Evolutionary conservation across 768 basidiomycete species (phyloP).

Genomic region (Terana coerulea): DNA sequence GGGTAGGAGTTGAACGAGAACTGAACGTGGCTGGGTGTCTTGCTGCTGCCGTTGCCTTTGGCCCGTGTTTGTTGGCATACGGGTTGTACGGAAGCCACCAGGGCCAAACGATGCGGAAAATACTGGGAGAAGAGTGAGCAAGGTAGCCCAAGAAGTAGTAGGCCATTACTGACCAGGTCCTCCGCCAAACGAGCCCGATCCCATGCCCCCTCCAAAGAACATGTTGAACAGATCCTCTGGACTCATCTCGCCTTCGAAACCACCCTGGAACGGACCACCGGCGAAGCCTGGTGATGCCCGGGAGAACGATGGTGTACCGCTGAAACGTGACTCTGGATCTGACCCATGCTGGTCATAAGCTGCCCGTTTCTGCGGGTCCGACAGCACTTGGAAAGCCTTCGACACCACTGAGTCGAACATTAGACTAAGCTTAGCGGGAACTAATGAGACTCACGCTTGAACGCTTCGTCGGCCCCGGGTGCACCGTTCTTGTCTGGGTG

Average conservation of each 20-base stretch:
- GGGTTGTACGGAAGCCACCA: slow-evolving; percentile 75
- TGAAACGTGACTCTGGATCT: slow-evolving; percentile 83
- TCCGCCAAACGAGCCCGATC: slow-evolving; percentile 50
- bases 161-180: slow-evolving; percentile 14
- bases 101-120: slow-evolving; percentile 80
- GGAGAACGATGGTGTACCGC: slow-evolving; percentile 62
- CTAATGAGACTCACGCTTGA: slow-evolving; percentile 71
- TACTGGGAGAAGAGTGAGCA: slow-evolving; percentile 33
- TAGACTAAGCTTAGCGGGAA: slow-evolving; percentile 1
- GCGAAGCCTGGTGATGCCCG: slow-evolving; percentile 47
- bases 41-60: slow-evolving; percentile 31
- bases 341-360: slow-evolving; percentile 78
- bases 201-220: slow-evolving; percentile 87
- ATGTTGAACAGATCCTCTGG: slow-evolving; percentile 98
- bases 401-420: slow-evolving; percentile 71
- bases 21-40: slow-evolving; percentile 51
- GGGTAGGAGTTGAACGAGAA: slow-evolving; percentile 77
- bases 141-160: slow-evolving; percentile 13
- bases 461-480: slow-evolving; percentile 97
- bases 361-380: slow-evolving; percentile 90
- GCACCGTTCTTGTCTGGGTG: slow-evolving; percentile 96
- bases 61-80: slow-evolving; percentile 42
- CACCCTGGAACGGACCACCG: slow-evolving; percentile 40
- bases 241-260: slow-evolving; percentile 81
- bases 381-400: slow-evolving; percentile 94